Conservation (phyloP, 1,284 basidiomycete genomes). For the Fomitopsis palustris region DNA sequence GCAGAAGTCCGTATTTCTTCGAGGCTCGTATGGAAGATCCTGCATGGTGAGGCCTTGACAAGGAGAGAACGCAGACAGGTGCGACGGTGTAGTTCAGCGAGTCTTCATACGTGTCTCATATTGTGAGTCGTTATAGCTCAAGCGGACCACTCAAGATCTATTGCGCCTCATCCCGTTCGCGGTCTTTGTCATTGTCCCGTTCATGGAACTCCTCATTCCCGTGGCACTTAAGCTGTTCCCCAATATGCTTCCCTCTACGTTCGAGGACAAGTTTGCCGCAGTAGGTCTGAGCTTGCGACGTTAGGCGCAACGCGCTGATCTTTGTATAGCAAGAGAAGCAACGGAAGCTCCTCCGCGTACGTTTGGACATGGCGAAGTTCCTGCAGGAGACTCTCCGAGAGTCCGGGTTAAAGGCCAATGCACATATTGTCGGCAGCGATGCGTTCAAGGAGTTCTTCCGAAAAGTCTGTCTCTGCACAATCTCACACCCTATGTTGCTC, state of each 20-base stretch:
- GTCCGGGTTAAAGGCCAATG: constrained; percentile 89
- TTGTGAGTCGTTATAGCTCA: constrained; percentile 52
- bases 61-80: constrained; percentile 93
- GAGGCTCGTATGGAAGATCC: constrained; percentile 87
- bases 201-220: constrained; percentile 98
- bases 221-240: constrained; percentile 97
- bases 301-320: neutral
- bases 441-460: constrained; percentile 99
- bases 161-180: constrained; percentile 93
- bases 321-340: constrained; percentile 89
- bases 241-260: constrained; percentile 98
- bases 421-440: constrained; percentile 88
- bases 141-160: constrained; percentile 90
- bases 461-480: constrained; percentile 53
- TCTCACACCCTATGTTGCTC: constrained; percentile 1
- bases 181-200: constrained; percentile 94
- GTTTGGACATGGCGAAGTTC: constrained; percentile 99
- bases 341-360: constrained; percentile 90
- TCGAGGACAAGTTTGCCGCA: constrained; percentile 94
- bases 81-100: neutral
- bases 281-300: constrained; percentile 41
- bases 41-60: constrained; percentile 90
- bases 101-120: neutral
- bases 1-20: constrained; percentile 92
- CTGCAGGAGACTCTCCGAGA: constrained; percentile 96